Percentiles rank a stretch among this genome's conserved stretches.
Evolutionary conservation across 768 basidiomycete species (phyloP).

Genomic region (Phaffia australis): DNA sequence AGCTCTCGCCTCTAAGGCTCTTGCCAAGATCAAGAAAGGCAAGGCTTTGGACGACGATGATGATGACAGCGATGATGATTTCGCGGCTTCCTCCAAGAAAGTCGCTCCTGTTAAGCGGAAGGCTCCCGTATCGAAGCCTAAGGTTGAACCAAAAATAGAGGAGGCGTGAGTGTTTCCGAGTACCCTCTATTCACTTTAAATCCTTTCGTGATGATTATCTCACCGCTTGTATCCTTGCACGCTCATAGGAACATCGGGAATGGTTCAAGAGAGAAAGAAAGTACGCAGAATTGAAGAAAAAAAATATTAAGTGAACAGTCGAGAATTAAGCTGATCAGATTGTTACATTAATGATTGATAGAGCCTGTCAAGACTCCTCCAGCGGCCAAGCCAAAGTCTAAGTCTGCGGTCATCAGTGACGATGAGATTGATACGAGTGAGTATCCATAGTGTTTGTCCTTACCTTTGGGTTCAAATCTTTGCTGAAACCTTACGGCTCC

Average conservation of each 20-base stretch:
- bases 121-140: conserved; percentile 34
- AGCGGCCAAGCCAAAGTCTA: conserved; percentile 1
- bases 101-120: conserved; percentile 10
- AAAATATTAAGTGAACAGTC: not conserved
- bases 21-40: conserved; percentile 40
- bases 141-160: conserved; percentile 18
- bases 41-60: conserved; percentile 36
- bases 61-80: conserved; percentile 47
- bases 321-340: not conserved
- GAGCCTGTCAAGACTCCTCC: conserved; percentile 6
- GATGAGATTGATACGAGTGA: not conserved
- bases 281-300: conserved; percentile 17
- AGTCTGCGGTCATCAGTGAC: conserved; percentile 1
- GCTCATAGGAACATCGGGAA: not conserved
- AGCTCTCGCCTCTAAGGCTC: conserved; percentile 39
- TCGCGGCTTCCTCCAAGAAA: conserved; percentile 42
- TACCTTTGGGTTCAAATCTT: not conserved
- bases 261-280: conserved; percentile 1
- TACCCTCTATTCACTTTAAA: not conserved
- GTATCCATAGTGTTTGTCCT: not conserved
- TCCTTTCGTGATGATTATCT: not conserved
- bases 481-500: not conserved
- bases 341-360: not conserved
- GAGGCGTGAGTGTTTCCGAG: conserved; percentile 16
- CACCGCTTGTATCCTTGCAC: not conserved